phyloP scores from a whole-genome alignment of 2,329 filamentous ascomycete genomes.

The Colletotrichum aenigma region DNA sequence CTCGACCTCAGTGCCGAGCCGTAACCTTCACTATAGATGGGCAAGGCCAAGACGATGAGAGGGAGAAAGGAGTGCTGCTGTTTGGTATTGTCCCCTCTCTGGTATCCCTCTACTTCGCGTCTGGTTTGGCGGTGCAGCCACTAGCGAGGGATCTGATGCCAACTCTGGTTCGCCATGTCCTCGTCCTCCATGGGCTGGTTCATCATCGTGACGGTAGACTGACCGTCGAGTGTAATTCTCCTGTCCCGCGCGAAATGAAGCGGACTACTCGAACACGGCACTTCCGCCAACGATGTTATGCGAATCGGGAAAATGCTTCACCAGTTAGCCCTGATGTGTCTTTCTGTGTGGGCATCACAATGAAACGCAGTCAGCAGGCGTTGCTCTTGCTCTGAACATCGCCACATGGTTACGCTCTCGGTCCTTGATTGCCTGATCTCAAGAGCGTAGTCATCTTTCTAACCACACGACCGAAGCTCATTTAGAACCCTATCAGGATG shows the following conservation, averaged over 20 bases:
- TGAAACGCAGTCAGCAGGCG: not conserved
- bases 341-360: not conserved
- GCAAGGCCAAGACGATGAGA: not conserved
- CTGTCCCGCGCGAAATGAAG: not conserved
- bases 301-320: not conserved
- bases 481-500: not conserved
- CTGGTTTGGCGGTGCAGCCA: not conserved
- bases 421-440: not conserved
- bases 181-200: not conserved
- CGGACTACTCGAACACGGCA: not conserved
- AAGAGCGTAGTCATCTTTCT: not conserved
- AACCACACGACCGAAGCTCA: not conserved
- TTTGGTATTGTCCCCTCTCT: not conserved
- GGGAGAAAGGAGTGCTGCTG: not conserved
- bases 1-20: not conserved
- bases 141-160: not conserved
- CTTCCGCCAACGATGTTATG: not conserved
- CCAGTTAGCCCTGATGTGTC: not conserved
- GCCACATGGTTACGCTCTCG: not conserved
- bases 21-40: not conserved
- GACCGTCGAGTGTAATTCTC: not conserved
- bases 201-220: not conserved
- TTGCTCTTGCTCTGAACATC: not conserved
- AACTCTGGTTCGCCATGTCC: not conserved
- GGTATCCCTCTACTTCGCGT: not conserved